Percentiles rank a stretch among this genome's conserved stretches.
phyloP scores from a whole-genome alignment of 768 basidiomycete species.

The Calocybe cyanea region DNA sequence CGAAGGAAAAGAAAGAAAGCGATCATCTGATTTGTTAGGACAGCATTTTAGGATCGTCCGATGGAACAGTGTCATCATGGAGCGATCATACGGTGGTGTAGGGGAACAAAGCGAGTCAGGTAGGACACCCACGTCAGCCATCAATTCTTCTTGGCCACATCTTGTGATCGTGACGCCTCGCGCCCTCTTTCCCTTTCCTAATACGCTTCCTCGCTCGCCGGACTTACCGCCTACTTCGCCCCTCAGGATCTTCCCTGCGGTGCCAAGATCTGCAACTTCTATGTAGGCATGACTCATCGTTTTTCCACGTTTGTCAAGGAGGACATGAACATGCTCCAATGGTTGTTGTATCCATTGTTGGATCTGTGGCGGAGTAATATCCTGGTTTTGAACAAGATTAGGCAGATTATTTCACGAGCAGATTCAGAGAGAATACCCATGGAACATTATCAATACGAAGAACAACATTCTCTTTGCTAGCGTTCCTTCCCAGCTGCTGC shows the following conservation, averaged over 20 bases:
- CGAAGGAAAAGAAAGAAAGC: not conserved
- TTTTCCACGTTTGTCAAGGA: constrained; percentile 79
- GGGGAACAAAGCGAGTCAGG: constrained; percentile 4
- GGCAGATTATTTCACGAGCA: not conserved
- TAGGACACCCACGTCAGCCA: constrained; percentile 59
- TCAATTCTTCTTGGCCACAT: constrained; percentile 76
- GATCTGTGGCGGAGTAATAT: constrained; percentile 79
- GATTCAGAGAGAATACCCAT: constrained; percentile 49
- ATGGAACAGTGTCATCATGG: not conserved
- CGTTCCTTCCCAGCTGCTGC: constrained; percentile 8
- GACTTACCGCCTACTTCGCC: constrained; percentile 38
- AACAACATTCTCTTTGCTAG: constrained; percentile 48
- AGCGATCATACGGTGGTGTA: too few species aligned
- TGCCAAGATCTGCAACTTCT: constrained; percentile 59
- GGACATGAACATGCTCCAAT: constrained; percentile 67
- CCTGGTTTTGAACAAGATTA: constrained; percentile 36
- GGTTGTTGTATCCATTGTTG: constrained; percentile 67
- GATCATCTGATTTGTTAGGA: too few species aligned
- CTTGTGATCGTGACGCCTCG: constrained; percentile 82
- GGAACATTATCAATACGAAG: constrained; percentile 86
- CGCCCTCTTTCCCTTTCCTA: constrained; percentile 75
- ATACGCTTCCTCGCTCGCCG: constrained; percentile 54
- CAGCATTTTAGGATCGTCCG: not conserved
- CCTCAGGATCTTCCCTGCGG: constrained; percentile 65
- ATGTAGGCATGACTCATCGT: constrained; percentile 83